A percentile compares a stretch with the other conserved stretches of the same genome.
phyloP scores from a whole-genome alignment of 495 filamentous ascomycete species.

The Acidomyces sp. region DNA sequence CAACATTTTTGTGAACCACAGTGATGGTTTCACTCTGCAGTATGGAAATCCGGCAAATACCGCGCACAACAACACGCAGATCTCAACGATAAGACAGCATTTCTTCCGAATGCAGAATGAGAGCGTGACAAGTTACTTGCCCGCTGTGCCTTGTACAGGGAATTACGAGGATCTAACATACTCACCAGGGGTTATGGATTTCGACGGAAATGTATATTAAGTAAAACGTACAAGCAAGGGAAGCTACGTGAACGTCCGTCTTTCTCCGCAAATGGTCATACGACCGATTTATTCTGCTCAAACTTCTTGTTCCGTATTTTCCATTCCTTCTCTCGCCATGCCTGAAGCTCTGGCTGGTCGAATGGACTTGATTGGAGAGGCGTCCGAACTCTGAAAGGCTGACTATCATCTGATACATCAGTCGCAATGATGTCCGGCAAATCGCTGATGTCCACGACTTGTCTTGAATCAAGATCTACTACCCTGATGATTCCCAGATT shows the following conservation, averaged over 20 bases:
- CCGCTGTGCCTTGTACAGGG: constrained; percentile 19
- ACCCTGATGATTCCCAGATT: constrained; percentile 69
- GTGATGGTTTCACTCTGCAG: constrained; percentile 36
- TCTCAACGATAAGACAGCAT: constrained; percentile 34
- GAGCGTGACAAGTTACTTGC: constrained; percentile 9
- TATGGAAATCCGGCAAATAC: constrained; percentile 35
- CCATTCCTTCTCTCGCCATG: too few species aligned
- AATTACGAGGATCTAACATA: constrained; percentile 11
- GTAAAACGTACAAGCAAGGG: not conserved
- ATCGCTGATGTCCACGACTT: constrained; percentile 70
- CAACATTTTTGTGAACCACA: constrained; percentile 27
- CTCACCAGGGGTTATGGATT: constrained; percentile 8
- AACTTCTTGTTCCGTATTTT: too few species aligned
- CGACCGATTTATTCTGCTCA: too few species aligned
- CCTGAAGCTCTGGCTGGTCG: too few species aligned
- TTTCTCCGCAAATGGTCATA: too few species aligned
- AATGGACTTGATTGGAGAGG: too few species aligned
- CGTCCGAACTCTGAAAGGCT: constrained; percentile 2
- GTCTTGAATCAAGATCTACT: constrained; percentile 66
- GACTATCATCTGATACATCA: not conserved
- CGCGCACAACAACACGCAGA: constrained; percentile 31
- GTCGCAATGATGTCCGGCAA: constrained; percentile 53
- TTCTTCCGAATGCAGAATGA: constrained; percentile 31
- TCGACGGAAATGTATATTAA: constrained; percentile 14
- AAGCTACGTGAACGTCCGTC: not conserved